A percentile compares a stretch with the other conserved stretches of the same genome.
Conservation (phyloP, 164 flowering plant genomes). For the Pachysandra terminalis region DNA sequence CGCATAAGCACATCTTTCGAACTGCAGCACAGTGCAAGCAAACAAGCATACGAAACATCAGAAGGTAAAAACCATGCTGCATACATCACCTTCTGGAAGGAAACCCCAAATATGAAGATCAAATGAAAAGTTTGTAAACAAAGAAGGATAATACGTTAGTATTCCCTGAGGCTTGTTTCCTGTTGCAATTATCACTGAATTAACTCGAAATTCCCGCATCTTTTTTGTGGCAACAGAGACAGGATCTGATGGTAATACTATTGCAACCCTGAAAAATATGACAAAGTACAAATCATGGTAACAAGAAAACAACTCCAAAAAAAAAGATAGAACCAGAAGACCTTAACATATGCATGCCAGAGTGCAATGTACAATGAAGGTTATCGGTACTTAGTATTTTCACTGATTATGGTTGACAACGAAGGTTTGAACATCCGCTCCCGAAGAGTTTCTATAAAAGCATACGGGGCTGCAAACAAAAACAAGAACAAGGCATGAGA, state of each 20-base stretch:
- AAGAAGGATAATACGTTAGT: conserved; percentile 69
- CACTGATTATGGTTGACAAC: conserved; percentile 75
- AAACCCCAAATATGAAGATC: no score
- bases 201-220: conserved; percentile 79
- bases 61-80: background rate
- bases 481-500: background rate
- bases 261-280: conserved; percentile 64
- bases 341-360: conserved; percentile 1
- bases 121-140: background rate
- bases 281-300: conserved; percentile 6
- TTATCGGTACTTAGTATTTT: conserved; percentile 58
- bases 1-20: conserved; percentile 97
- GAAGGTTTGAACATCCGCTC: conserved; percentile 98
- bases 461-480: conserved; percentile 67
- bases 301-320: conserved; percentile 9
- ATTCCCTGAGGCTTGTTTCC: conserved; percentile 92
- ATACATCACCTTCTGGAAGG: background rate
- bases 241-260: conserved; percentile 84
- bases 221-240: conserved; percentile 79
- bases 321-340: background rate
- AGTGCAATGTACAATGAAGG: background rate
- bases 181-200: conserved; percentile 59
- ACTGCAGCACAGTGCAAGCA: conserved; percentile 34
- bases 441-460: conserved; percentile 84
- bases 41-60: conserved; percentile 10